Evolutionary conservation across 352 stramenopile species (phyloP).

Genomic region (Phytophthora ramorum): DNA sequence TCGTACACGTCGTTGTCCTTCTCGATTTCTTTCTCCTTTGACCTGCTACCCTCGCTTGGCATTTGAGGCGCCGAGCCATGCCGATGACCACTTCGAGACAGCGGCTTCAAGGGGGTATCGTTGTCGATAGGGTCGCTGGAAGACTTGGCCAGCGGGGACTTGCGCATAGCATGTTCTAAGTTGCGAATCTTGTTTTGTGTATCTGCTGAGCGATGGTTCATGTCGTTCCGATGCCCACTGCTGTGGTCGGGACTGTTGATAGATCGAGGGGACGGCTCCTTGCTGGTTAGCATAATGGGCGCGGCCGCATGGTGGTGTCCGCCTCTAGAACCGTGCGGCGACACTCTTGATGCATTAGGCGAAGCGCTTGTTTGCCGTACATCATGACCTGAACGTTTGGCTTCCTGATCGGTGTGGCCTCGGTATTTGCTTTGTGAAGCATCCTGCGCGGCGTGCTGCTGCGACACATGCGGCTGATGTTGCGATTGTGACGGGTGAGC

Average conservation of each 20-base stretch:
- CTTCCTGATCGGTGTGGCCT: slow-evolving; percentile 43
- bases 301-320: slow-evolving; percentile 21
- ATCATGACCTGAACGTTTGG: slow-evolving; percentile 46
- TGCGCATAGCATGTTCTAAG: slow-evolving; percentile 48
- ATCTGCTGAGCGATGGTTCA: slow-evolving; percentile 34
- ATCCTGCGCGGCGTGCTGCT: slow-evolving; percentile 26
- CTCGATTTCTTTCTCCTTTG: slow-evolving; percentile 36
- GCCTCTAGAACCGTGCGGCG: slow-evolving; percentile 26
- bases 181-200: slow-evolving; percentile 51
- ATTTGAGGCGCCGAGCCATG: slow-evolving; percentile 29
- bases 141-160: slow-evolving; percentile 48
- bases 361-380: slow-evolving; percentile 25
- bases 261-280: slow-evolving; percentile 29
- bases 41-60: slow-evolving; percentile 23
- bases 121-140: slow-evolving; percentile 44
- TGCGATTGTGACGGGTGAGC: slow-evolving; percentile 33
- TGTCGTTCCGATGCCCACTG: slow-evolving; percentile 35
- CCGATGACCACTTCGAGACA: slow-evolving; percentile 44
- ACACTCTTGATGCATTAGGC: slow-evolving; percentile 21
- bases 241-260: slow-evolving; percentile 27
- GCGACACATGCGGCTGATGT: slow-evolving; percentile 17
- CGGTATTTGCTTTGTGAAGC: slow-evolving; percentile 34
- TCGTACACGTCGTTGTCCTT: slow-evolving; percentile 73
- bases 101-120: slow-evolving; percentile 48
- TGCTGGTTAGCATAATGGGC: slow-evolving; percentile 29